Base-by-base conservation (phyloP, 495 filamentous ascomycete genomes). In the Penicillium antarcticum region DNA sequence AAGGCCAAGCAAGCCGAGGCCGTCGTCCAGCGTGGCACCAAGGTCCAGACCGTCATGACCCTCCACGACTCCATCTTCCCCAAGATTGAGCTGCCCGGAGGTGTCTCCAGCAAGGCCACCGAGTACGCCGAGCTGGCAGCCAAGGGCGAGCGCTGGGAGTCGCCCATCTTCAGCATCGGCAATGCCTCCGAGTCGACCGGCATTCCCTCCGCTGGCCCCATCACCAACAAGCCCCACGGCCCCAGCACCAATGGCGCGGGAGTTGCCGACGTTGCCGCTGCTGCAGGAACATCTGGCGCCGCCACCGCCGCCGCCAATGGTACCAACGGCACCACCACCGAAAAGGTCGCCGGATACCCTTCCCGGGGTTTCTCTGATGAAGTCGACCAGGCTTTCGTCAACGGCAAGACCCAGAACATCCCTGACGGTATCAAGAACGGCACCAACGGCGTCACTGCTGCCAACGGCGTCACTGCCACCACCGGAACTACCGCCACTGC, bases 101-200 rank as follows among this genome's bases (percentile, higher is more conserved):
- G 91, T 51, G 92, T 96, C 67, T 90, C 87, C 48, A 87, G 81
- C 73, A 97, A 96, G 81, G 92, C 94, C 16, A 95, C 92, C 45
- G 88, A 96, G 69, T 97, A 92, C 77, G 90, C 84, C 68, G 84
- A 97, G 37, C 76, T 96, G 34, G 89, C 94, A 12, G 73, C 75
- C 46, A 91, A 90, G 78, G 94, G 95, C 42, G 87, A 97, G 58
- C 86, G 85, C 68, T 98, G 94, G 94, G 86, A 96, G 73, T 92
- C 87, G 24, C 91, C 95, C 26, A 83, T 98, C 61, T 98, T 98
- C 78, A 85, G 81, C 60, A 86, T 97, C 53, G 95, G 94, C 45
- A 76, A 70, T n/a, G 90, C 92, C 6, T 60, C 77, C 4, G 83
- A 87, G 72, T 87, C 88, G 12, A 74, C 69, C 31, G 79, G 87